phyloP scores from a whole-genome alignment of 176 grass and related monocot species.

The Lolium perenne region DNA sequence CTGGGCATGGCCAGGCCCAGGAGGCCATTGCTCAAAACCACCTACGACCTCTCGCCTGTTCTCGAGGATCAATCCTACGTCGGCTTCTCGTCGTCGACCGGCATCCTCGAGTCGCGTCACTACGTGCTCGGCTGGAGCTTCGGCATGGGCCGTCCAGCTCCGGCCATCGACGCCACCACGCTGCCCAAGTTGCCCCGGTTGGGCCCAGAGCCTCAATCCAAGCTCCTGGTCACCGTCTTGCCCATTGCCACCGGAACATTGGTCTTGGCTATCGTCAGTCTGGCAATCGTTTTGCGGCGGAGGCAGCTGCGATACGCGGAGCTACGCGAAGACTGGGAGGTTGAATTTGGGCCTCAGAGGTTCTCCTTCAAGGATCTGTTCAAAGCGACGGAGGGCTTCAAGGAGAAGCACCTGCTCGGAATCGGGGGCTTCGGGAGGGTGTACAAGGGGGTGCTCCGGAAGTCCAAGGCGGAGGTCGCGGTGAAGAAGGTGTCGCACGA shows the following conservation, averaged over 20 bases:
- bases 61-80: neutral
- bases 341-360: neutral
- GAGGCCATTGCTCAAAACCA: neutral
- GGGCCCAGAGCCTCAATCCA: neutral
- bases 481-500: slow-evolving; percentile 38
- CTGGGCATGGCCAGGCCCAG: neutral
- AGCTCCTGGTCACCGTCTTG: neutral
- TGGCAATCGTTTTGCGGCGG: neutral
- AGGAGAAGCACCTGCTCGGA: slow-evolving; percentile 13
- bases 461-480: neutral
- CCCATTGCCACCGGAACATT: neutral
- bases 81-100: neutral
- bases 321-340: slow-evolving; percentile 25
- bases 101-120: neutral
- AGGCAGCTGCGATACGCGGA: neutral
- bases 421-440: slow-evolving; percentile 27
- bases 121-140: slow-evolving; percentile 34
- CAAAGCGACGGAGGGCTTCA: slow-evolving; percentile 23
- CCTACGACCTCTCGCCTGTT: neutral
- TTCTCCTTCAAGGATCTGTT: neutral
- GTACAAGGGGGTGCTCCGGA: slow-evolving; percentile 21
- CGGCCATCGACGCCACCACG: slow-evolving; percentile 7
- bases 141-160: neutral
- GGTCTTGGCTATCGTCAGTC: neutral
- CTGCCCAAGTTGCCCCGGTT: slow-evolving; percentile 1